These are phyloP conservation scores for Neonectria faginata DNA, from an alignment of 2,329 filamentous ascomycete genomes.

Conservation along the genomic window DNA sequence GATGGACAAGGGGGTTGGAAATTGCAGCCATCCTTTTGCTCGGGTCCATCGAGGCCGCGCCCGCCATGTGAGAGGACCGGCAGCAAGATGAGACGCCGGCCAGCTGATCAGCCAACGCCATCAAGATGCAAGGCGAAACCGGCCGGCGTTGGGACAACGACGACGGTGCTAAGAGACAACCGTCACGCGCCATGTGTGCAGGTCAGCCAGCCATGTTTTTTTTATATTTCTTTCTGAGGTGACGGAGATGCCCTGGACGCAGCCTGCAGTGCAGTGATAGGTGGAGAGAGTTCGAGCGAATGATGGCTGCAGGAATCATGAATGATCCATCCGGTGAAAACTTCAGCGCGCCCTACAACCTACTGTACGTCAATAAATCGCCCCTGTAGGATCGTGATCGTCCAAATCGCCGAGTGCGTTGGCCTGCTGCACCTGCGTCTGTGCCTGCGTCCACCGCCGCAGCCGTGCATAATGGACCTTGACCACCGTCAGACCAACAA, in stretches of 20 bases:
- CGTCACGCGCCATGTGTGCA: not conserved
- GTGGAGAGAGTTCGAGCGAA: too few species aligned
- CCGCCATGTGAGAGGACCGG: conserved; percentile 11
- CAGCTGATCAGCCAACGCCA: conserved; percentile 4
- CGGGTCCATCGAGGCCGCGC: conserved; percentile 2
- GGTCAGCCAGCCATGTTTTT: conserved; percentile 2
- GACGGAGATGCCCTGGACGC: not conserved
- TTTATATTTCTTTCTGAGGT: not conserved
- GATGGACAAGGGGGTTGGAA: conserved; percentile 8
- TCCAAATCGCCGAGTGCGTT: conserved; percentile 6
- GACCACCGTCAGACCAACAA: conserved; percentile 3
- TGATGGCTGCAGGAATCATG: not conserved
- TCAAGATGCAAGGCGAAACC: conserved; percentile 11
- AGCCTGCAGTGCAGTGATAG: too few species aligned
- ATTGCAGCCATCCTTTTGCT: conserved; percentile 17
- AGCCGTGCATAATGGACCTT: conserved; percentile 14
- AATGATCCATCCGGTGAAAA: not conserved
- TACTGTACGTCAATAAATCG: not conserved
- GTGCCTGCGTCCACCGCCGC: conserved; percentile 15
- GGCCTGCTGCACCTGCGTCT: conserved; percentile 21
- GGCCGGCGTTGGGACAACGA: conserved; percentile 11
- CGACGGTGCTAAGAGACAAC: not conserved
- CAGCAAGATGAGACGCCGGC: conserved; percentile 13
- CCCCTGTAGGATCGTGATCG: conserved; percentile 20
- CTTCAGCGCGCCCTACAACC: not conserved